Percentiles rank a stretch among this genome's conserved stretches.
Conservation (phyloP, 495 filamentous ascomycete genomes). For the Aspergillus sclerotiicarbonarius region DNA sequence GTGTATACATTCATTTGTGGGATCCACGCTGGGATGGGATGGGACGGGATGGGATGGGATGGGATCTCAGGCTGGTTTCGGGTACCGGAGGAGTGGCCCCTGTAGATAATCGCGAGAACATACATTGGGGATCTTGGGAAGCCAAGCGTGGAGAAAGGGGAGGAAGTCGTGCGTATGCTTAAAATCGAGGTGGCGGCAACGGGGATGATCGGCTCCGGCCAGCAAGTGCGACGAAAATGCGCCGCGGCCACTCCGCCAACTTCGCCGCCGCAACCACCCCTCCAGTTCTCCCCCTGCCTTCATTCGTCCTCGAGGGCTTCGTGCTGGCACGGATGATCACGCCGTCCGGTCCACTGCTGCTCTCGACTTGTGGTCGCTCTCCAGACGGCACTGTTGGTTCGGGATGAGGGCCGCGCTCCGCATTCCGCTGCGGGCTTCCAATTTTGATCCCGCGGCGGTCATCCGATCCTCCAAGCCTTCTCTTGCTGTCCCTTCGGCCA, state of each 20-base stretch:
- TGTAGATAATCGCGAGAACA: slow-evolving; percentile 12
- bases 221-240: slow-evolving; percentile 4
- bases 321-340: slow-evolving; percentile 13
- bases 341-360: neutral
- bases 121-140: neutral
- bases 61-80: neutral
- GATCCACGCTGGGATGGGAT: neutral
- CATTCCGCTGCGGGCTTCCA: slow-evolving; percentile 38
- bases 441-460: slow-evolving; percentile 32
- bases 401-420: slow-evolving; percentile 42
- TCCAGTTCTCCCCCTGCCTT: neutral
- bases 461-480: slow-evolving; percentile 20
- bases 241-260: neutral
- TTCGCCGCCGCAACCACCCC: neutral
- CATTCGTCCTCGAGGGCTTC: neutral
- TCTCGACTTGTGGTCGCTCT: slow-evolving; percentile 17
- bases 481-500: neutral
- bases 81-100: neutral
- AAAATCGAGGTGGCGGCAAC: neutral
- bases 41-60: neutral
- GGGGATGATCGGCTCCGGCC: neutral
- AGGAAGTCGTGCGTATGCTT: neutral
- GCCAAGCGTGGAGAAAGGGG: no score
- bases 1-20: slow-evolving; percentile 19
- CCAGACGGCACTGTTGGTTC: slow-evolving; percentile 22